Conservation (phyloP, 225 moss, liverwort and hornwort species). For the Sphagnum contortum region DNA sequence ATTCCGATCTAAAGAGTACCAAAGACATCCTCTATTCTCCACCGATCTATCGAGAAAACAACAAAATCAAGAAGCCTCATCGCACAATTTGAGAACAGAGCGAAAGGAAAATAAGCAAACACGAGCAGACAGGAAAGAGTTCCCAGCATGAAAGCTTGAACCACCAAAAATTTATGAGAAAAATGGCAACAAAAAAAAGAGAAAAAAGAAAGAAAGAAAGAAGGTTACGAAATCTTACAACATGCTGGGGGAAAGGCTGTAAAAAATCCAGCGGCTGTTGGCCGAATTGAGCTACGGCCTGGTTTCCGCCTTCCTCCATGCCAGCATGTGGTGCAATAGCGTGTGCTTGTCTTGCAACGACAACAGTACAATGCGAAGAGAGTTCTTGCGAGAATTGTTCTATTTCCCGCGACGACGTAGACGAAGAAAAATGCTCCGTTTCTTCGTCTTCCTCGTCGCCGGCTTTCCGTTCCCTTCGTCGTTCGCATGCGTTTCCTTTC, state of each 20-base stretch:
- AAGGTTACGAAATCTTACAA: slow-evolving; percentile 9
- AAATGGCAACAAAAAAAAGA: background rate
- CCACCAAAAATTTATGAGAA: background rate
- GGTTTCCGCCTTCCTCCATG: slow-evolving; percentile 6
- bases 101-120: slow-evolving; percentile 1
- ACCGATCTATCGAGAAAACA: no score
- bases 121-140: background rate
- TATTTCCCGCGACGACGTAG: no score
- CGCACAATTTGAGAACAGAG: slow-evolving; percentile 4
- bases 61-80: slow-evolving; percentile 1
- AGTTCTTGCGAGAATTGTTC: no score
- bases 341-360: no score
- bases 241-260: slow-evolving; percentile 24
- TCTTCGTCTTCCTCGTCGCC: no score
- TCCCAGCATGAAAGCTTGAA: background rate
- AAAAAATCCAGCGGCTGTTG: slow-evolving; percentile 17
- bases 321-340: background rate
- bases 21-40: no score
- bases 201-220: background rate
- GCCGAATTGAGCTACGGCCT: slow-evolving; percentile 6
- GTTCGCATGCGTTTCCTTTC: no score
- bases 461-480: no score
- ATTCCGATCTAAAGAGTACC: no score
- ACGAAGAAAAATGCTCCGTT: no score
- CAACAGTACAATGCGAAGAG: no score